Evolutionary conservation across 108 stramenopile species (phyloP), one percentile per base, ranked within the genome.

Genomic region (Fistulifera pelliculosa): DNA sequence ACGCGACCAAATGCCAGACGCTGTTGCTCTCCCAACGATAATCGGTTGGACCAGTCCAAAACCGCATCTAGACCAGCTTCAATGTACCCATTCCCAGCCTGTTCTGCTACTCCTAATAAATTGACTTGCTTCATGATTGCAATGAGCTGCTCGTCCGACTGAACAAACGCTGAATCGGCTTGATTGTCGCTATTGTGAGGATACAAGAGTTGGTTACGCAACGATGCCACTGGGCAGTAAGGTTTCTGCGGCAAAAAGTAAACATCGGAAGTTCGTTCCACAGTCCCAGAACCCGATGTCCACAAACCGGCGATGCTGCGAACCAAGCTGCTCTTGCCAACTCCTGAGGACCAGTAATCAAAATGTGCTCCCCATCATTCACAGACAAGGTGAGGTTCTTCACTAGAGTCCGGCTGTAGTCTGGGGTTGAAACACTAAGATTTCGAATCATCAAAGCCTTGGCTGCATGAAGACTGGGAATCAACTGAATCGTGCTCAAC

Each of bases 21-120:
- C 55, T 97, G 96, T 61, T 98, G 97, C 67, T 98, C 97, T 35
- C 97, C 97, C 41, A 96, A 62, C 0, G 85, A 88, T 12, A 98
- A 72, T 27, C 70, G 79, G 51, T 95, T 92, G 42, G 74, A 58
- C 97, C 97, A 98, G 61, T 96, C 92, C 28, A 79, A 39, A 13
- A 82, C 74, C 0, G 73, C 53, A 43, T 87, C 64, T 5, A 94
- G 67, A 13, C 86, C 90, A 48, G 69, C 65, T 5, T 71, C 61
- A 0, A 81, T 77, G 56, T 86, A 77, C 4, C 84, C 86, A 59
- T 79, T 69, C 41, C 91, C 94, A 22, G 81, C 80, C 43, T 84
- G 63, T 21, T 39, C 54, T 4, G 93, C 83, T n/a, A 90, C 57
- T 26, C 74, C 67, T 6, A 56, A 54, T 13, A 94, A 65, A 62